phyloP scores from a whole-genome alignment of 2,329 filamentous ascomycete genomes.

The Neofusicoccum umdonicola region DNA sequence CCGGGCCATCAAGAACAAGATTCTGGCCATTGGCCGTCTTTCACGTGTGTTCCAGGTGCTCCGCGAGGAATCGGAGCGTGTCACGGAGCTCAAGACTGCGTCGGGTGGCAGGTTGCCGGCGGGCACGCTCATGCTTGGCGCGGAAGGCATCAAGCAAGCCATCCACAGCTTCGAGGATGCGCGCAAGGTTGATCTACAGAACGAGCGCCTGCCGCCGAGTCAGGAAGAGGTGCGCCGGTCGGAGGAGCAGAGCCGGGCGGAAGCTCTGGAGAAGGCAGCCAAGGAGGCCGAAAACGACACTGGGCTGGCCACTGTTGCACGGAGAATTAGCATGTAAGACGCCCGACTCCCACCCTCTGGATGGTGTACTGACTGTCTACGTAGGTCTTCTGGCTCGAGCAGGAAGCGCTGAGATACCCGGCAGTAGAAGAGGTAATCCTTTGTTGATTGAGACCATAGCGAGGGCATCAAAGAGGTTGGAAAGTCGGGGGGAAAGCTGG shows the following conservation, averaged over 20 bases:
- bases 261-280: slow-evolving; percentile 81
- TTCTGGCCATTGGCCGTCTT: slow-evolving; percentile 91
- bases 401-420: slow-evolving; percentile 28
- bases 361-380: background rate
- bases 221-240: slow-evolving; percentile 87
- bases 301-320: slow-evolving; percentile 79
- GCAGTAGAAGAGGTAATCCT: slow-evolving; percentile 2
- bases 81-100: slow-evolving; percentile 96
- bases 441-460: slow-evolving; percentile 12
- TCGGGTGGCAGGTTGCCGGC: slow-evolving; percentile 88
- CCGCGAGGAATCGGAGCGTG: slow-evolving; percentile 92
- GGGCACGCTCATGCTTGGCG: slow-evolving; percentile 95
- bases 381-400: slow-evolving; percentile 43
- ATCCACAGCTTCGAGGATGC: slow-evolving; percentile 97
- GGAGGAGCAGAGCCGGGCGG: slow-evolving; percentile 75
- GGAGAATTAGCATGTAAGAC: slow-evolving; percentile 93
- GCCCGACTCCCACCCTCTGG: background rate
- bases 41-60: slow-evolving; percentile 98
- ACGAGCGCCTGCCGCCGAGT: slow-evolving; percentile 87
- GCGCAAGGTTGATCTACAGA: slow-evolving; percentile 93
- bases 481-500: background rate
- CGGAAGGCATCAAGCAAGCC: slow-evolving; percentile 97
- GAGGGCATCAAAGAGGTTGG: slow-evolving; percentile 14
- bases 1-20: slow-evolving; percentile 99
- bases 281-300: slow-evolving; percentile 90